Percentiles rank a stretch among this genome's conserved stretches.
These are phyloP conservation scores for Suhomyces xylopsoci DNA, from an alignment of 805 yeast genomes.

Conservation along the genomic window DNA sequence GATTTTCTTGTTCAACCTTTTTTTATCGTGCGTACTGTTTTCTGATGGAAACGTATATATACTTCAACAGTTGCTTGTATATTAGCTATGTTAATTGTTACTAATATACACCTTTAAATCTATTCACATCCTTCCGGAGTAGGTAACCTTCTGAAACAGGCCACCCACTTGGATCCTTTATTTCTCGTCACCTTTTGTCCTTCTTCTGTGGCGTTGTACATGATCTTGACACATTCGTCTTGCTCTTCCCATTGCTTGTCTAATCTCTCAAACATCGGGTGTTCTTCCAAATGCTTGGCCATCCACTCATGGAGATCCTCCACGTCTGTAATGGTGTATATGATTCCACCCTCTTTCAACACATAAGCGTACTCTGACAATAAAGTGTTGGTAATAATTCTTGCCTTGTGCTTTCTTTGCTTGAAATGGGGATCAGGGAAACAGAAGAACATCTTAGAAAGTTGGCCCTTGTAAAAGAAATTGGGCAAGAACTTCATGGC, in stretches of 20 bases:
- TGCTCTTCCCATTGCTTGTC: constrained; percentile 71
- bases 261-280: constrained; percentile 86
- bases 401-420: constrained; percentile 94
- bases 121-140: constrained; percentile 43
- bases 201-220: constrained; percentile 94
- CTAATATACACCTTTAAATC: constrained; percentile 1
- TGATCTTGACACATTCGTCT: constrained; percentile 80
- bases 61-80: constrained; percentile 3
- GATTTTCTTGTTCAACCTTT: constrained; percentile 4
- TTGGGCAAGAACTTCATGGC: constrained; percentile 98
- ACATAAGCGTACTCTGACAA: constrained; percentile 91
- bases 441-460: constrained; percentile 92
- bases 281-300: constrained; percentile 86
- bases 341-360: constrained; percentile 77
- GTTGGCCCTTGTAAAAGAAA: constrained; percentile 78
- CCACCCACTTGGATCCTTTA: constrained; percentile 80
- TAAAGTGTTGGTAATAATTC: constrained; percentile 88
- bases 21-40: constrained; percentile 3
- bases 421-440: constrained; percentile 99
- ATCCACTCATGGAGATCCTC: constrained; percentile 93
- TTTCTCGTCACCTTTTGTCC: constrained; percentile 95
- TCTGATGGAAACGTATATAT: constrained; percentile 1
- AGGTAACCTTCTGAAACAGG: constrained; percentile 78
- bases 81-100: constrained; percentile 1
- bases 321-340: constrained; percentile 96